A percentile compares a stretch with the other conserved stretches of the same genome.
These are phyloP conservation scores for Allium sativum DNA, from an alignment of 106 monocot species.

Conservation along the genomic window DNA sequence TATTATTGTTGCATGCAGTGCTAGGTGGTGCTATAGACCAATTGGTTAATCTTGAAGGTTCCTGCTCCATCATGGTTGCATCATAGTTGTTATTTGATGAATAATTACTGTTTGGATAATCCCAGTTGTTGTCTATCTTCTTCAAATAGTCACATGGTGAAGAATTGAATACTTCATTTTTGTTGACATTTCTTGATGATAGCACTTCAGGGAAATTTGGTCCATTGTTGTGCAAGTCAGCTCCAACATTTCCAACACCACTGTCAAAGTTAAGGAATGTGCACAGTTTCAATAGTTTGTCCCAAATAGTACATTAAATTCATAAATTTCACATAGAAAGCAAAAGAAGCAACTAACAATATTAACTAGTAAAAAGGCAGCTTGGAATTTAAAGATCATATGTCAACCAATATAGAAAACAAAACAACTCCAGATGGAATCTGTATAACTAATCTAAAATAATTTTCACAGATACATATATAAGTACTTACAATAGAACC, in stretches of 20 bases:
- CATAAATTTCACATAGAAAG: not conserved
- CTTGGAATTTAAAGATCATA: no score
- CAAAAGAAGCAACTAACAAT: no score
- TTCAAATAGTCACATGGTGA: conserved; percentile 74
- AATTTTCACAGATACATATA: not conserved
- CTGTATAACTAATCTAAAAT: no score
- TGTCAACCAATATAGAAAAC: no score
- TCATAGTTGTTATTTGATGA: conserved; percentile 8
- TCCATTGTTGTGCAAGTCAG: conserved; percentile 23
- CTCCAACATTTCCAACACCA: conserved; percentile 19
- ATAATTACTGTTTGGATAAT: not conserved
- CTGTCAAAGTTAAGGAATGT: conserved; percentile 3
- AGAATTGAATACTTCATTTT: conserved; percentile 23
- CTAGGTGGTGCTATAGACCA: conserved; percentile 84
- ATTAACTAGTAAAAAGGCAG: no score
- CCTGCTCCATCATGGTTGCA: conserved; percentile 7
- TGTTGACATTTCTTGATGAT: conserved; percentile 24
- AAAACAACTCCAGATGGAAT: no score
- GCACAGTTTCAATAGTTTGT: conserved; percentile 3
- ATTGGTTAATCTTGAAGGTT: conserved; percentile 19
- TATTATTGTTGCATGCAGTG: conserved; percentile 5
- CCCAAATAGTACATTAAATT: not conserved
- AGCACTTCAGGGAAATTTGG: conserved; percentile 45
- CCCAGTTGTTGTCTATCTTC: conserved; percentile 45
- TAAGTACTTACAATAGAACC: conserved; percentile 63